phyloP scores from a whole-genome alignment of 257 asterid species.

The Ocimum tenuiflorum region DNA sequence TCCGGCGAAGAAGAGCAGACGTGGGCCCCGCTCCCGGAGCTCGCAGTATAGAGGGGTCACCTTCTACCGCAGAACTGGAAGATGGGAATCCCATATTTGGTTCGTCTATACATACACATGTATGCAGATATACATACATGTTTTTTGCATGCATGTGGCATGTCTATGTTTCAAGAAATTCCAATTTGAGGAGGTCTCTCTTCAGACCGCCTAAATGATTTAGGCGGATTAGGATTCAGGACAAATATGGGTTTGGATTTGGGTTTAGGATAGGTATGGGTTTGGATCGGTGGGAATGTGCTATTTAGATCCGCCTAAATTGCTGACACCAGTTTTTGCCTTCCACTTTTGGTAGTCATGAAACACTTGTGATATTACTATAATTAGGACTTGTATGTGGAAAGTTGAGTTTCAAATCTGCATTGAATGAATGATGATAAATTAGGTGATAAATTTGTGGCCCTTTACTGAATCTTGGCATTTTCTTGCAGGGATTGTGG shows the following conservation, averaged over 20 bases:
- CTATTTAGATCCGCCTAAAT: no score
- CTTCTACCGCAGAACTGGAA: slow-evolving; percentile 87
- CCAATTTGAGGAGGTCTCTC: no score
- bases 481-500: slow-evolving; percentile 87
- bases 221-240: no score
- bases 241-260: no score
- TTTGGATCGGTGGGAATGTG: no score
- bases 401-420: background rate
- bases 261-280: no score
- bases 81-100: slow-evolving; percentile 99
- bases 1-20: slow-evolving; percentile 74
- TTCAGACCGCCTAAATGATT: no score
- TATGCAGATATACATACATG: no score
- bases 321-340: no score
- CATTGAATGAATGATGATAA: background rate
- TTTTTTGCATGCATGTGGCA: slow-evolving; percentile 29
- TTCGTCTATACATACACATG: slow-evolving; percentile 20
- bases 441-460: background rate
- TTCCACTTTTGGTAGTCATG: background rate
- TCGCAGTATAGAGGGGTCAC: slow-evolving; percentile 98
- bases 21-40: slow-evolving; percentile 95
- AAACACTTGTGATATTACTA: background rate
- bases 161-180: slow-evolving; percentile 1
- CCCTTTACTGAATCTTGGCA: slow-evolving; percentile 17
- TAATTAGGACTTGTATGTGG: background rate